Base-by-base conservation (phyloP, 2,329 filamentous ascomycete species). In the Intubia oerlemansii region DNA sequence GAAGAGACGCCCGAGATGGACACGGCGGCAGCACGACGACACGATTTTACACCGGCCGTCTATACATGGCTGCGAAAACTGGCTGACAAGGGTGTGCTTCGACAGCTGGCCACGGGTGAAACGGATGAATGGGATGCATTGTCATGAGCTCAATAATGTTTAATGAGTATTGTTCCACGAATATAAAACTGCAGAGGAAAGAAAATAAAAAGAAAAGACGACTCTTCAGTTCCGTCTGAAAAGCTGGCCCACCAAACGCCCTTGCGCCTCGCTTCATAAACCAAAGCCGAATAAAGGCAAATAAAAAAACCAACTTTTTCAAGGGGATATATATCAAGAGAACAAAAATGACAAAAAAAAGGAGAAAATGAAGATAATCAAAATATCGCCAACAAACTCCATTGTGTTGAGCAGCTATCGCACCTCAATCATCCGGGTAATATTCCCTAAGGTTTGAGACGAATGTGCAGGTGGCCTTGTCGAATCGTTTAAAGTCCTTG, bases 401-500 rank as follows among this genome's bases (percentile, higher is more conserved):
- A 15, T 4, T 21, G 24, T 10, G 4, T 7, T 24, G 15, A 19
- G 11, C 28, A 29, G 19, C n/a, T n/a, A n/a, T n/a, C n/a, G n/a
- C n/a, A n/a, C n/a, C n/a, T 48, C 39, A 92, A 49, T 90, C 80
- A 44, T 92, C 76, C 1, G 85, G 85, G 48, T 82, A 93, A 42
- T 84, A 70, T 40, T 90, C 79, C 39, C 52, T 51, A 18, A 65
- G 44, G 47, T 93, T 95, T 40, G 81, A 91, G 18, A 92, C 61
- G 52, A 95, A 98, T 4, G 52, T 57, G 38, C 67, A 67, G 0
- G 51, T 57, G 19, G 53, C 54, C 5, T 47, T 43, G 48, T 93
- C 79, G 59, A 82, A 95, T 24, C 81, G 61, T 49, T 80, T 90
- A 49, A 98, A 95, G 48, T 79, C 80, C 41, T 73, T 75, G 1